Conservation (phyloP, 345 rosid species). For the Lepidium aucheri region DNA sequence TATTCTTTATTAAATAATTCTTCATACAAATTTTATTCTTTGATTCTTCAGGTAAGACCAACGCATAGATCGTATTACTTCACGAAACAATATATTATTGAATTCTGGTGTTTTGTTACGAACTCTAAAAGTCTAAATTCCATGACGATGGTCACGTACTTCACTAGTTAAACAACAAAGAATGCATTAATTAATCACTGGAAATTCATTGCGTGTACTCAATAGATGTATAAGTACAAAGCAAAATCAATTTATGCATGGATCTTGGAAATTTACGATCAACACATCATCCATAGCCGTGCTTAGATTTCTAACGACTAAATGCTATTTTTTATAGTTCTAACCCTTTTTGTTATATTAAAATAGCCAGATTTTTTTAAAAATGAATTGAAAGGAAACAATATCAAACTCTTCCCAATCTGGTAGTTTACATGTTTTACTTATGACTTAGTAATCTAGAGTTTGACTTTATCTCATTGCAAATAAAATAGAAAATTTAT, state of each 20-base stretch:
- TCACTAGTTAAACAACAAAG: slow-evolving; percentile 15
- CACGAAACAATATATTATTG: background rate
- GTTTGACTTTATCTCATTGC: no score
- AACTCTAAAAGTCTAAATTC: background rate
- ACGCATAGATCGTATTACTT: background rate
- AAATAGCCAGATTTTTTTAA: background rate
- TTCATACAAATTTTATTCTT: no score
- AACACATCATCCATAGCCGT: background rate
- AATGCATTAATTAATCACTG: slow-evolving; percentile 1
- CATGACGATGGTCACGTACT: slow-evolving; percentile 2
- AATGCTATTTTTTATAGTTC: background rate
- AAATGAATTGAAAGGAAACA: background rate
- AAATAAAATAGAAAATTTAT: no score
- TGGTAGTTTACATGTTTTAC: no score
- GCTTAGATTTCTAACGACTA: background rate
- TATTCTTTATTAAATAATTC: no score
- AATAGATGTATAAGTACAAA: background rate
- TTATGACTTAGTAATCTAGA: no score
- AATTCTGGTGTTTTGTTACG: background rate
- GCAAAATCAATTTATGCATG: background rate
- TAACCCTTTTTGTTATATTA: background rate
- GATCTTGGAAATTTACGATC: slow-evolving; percentile 1
- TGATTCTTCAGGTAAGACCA: no score
- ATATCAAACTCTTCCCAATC: no score
- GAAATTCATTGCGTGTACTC: slow-evolving; percentile 1